These are phyloP conservation scores for Trichoderma atroviride DNA, from an alignment of 2,329 filamentous ascomycete genomes.

Conservation along the genomic window DNA sequence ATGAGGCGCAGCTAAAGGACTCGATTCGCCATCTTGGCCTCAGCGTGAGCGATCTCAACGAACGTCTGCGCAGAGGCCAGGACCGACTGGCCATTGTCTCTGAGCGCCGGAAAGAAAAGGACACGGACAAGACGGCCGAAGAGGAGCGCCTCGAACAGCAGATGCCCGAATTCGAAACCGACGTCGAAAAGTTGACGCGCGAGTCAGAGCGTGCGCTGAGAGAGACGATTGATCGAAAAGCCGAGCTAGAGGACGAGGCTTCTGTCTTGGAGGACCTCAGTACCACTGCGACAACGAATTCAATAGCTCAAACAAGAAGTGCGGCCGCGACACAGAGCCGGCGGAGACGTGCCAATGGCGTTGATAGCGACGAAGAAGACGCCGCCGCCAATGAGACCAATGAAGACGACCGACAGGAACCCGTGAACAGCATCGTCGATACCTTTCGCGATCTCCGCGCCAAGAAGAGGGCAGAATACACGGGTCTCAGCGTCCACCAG, in stretches of 20 bases:
- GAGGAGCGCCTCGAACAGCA: slow-evolving; percentile 46
- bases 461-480: slow-evolving; percentile 48
- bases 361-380: slow-evolving; percentile 25
- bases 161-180: slow-evolving; percentile 42
- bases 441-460: slow-evolving; percentile 43
- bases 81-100: slow-evolving; percentile 38
- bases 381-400: slow-evolving; percentile 34
- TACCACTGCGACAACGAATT: slow-evolving; percentile 34
- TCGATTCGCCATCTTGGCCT: slow-evolving; percentile 49
- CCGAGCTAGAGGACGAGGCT: slow-evolving; percentile 53
- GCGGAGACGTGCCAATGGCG: slow-evolving; percentile 21
- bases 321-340: slow-evolving; percentile 20
- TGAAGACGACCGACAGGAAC: slow-evolving; percentile 30
- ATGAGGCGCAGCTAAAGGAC: slow-evolving; percentile 51
- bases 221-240: slow-evolving; percentile 52
- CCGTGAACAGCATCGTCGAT: slow-evolving; percentile 35
- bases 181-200: slow-evolving; percentile 48
- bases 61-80: slow-evolving; percentile 45
- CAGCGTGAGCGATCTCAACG: slow-evolving; percentile 54
- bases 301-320: slow-evolving; percentile 15
- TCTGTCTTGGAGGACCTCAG: slow-evolving; percentile 44
- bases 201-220: slow-evolving; percentile 52
- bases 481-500: slow-evolving; percentile 44
- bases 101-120: slow-evolving; percentile 44
- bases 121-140: slow-evolving; percentile 40